Base-by-base conservation (phyloP, 257 asterid genomes). In the Henckelia pumila region DNA sequence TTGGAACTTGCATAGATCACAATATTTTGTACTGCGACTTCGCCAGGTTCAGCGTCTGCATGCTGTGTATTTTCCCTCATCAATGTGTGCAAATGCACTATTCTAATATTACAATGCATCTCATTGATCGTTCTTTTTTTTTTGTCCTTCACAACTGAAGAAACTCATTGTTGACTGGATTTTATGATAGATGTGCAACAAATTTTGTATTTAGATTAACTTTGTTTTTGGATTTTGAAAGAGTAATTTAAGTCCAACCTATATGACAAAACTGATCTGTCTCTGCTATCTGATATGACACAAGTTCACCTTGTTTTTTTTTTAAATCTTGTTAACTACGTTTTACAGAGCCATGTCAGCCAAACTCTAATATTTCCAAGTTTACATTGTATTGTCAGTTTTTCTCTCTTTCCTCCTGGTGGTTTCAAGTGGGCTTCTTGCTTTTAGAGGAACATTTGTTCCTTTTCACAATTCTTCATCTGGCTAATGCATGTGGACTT, bases 1-100 rank as follows among this genome's bases (percentile, higher is more conserved):
- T 33, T 37, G 52, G 14, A 72, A 60, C 60, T 73, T 49, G 66
- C 68, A 72, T 8, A 61, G 14, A 26, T 47, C 49, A 66, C 21
- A 57, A 53, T 33, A 22, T 49, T 9, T 69, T 53, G 40, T 44
- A 57, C 14, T 73, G 52, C 58, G 61, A 50, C 49, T 70, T 30
- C 26, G 23, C 55, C 29, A 59, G 32, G 1, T 44, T 23, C 33
- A 23, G 19, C 6, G 7, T 8, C 2, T 17, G 19, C 19, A 0
- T 44, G 6, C 53, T 44, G 53, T 44, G 44, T 33, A 8, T 33
- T 33, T 33, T 33, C 44, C 44, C 35, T 33, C 13, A 9, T 33
- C 44, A 33, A 1, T 9, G 44, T 3, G 2, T 33, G 9, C 44
- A 33, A 9, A 26, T 26, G 4, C 29, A 26, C 29, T 26, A 26